Percentiles rank a stretch among this genome's conserved stretches.
Evolutionary conservation across 192 early-diverging fungal species (phyloP).

Genomic region (Rhizophagus prolifer): DNA sequence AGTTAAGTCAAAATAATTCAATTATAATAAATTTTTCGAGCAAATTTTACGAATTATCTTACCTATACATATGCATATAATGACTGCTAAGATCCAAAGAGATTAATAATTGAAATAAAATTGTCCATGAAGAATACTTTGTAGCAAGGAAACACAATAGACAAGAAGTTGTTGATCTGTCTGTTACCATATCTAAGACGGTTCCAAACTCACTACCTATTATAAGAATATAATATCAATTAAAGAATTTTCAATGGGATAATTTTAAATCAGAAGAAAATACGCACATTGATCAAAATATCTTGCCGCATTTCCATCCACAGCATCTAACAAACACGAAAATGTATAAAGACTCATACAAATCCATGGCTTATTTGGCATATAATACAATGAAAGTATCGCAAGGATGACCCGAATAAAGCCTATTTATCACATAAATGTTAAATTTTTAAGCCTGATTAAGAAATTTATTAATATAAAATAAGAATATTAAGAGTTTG

Average conservation of each 20-base stretch:
- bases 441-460: neutral
- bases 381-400: conserved; percentile 68
- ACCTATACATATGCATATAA: conserved; percentile 99
- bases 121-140: conserved; percentile 61
- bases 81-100: conserved; percentile 94
- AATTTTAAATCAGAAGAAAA: neutral
- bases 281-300: conserved; percentile 84
- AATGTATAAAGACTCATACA: conserved; percentile 80
- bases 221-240: conserved; percentile 11
- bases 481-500: neutral
- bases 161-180: conserved; percentile 90
- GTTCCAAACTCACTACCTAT: conserved; percentile 88
- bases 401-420: conserved; percentile 85
- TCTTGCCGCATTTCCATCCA: conserved; percentile 94
- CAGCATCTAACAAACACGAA: conserved; percentile 91
- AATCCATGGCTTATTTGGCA: conserved; percentile 68
- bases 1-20: neutral
- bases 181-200: conserved; percentile 99
- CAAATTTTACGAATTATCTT: conserved; percentile 4
- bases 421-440: conserved; percentile 47
- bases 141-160: conserved; percentile 83
- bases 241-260: neutral
- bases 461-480: conserved; percentile 12
- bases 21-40: neutral
- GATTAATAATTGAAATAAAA: conserved; percentile 90